Evolutionary conservation across 768 basidiomycete species (phyloP).

Genomic region (Antrodiella citrinella): DNA sequence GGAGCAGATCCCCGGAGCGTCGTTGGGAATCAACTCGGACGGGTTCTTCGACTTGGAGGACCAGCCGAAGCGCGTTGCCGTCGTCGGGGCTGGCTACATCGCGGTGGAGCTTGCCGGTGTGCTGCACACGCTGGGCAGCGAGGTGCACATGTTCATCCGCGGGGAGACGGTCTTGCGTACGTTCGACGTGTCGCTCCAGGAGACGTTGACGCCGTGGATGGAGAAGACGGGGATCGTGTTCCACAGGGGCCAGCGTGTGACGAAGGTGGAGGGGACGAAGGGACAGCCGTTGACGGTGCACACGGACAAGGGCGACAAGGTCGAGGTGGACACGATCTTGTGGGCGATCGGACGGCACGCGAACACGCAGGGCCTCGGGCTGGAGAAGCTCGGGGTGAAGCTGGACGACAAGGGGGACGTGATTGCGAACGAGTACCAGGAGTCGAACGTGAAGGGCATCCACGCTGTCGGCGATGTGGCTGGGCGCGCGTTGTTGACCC

Average conservation of each 20-base stretch:
- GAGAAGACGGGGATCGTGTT: constrained; percentile 88
- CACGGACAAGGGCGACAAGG: constrained; percentile 62
- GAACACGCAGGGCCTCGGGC: constrained; percentile 68
- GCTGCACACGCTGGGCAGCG: constrained; percentile 81
- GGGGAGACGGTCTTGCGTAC: constrained; percentile 84
- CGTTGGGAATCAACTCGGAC: constrained; percentile 86
- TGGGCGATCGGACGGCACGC: constrained; percentile 94
- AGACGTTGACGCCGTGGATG: constrained; percentile 85
- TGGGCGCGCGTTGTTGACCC: constrained; percentile 89
- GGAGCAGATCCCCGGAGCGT: constrained; percentile 79
- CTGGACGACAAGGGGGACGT: constrained; percentile 76
- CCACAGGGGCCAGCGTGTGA: constrained; percentile 70
- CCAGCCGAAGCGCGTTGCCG: constrained; percentile 88
- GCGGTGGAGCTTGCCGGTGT: constrained; percentile 96
- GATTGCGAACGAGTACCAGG: constrained; percentile 87
- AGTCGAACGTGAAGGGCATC: constrained; percentile 61
- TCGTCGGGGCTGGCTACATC: constrained; percentile 97
- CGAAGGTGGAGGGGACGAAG: constrained; percentile 66
- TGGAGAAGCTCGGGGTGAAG: constrained; percentile 72
- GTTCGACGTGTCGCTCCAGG: constrained; percentile 84
- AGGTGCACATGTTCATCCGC: constrained; percentile 90
- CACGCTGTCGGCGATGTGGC: constrained; percentile 87
- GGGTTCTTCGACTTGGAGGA: constrained; percentile 91
- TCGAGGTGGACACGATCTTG: constrained; percentile 81
- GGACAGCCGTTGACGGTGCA: constrained; percentile 69